Evolutionary conservation across 1,139 yeast genomes (phyloP).

Genomic region (Zygosaccharomyces sapae): DNA sequence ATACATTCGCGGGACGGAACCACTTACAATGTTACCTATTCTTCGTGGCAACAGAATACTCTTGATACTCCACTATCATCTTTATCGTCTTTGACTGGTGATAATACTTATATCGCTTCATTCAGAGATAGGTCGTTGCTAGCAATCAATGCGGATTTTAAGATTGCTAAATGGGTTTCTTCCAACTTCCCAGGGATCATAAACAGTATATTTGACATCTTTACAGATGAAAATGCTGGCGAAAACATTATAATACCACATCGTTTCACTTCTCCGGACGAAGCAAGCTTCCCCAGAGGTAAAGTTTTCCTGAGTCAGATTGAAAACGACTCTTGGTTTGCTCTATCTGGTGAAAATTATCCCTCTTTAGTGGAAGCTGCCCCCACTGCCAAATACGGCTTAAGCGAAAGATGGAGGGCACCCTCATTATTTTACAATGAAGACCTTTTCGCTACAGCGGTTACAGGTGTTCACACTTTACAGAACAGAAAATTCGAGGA

Average conservation of each 20-base stretch:
- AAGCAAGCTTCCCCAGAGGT: constrained; percentile 22
- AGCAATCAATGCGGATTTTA: constrained; percentile 62
- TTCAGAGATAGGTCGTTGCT: constrained; percentile 67
- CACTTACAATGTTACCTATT: constrained; percentile 81
- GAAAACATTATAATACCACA: constrained; percentile 54
- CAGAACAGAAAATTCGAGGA: constrained; percentile 17
- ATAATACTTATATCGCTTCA: constrained; percentile 77
- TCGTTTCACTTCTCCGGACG: constrained; percentile 45
- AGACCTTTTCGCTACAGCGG: constrained; percentile 35
- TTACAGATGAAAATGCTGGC: constrained; percentile 23
- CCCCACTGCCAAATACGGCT: constrained; percentile 58
- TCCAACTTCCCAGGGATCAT: constrained; percentile 36
- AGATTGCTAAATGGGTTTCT: constrained; percentile 77
- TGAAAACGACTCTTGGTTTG: constrained; percentile 73
- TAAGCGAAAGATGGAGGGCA: constrained; percentile 43
- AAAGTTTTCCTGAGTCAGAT: constrained; percentile 66
- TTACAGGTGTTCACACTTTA: constrained; percentile 49
- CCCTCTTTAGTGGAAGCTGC: constrained; percentile 82
- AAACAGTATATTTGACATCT: constrained; percentile 36
- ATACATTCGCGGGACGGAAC: constrained; percentile 64
- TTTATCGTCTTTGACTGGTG: constrained; percentile 53
- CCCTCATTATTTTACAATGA: constrained; percentile 38
- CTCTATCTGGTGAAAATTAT: constrained; percentile 70
- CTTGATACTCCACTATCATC: constrained; percentile 64
- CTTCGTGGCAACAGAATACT: constrained; percentile 92